Evolutionary conservation across 208 protist species (phyloP).

Genomic region (Leishmania amazonensis): DNA sequence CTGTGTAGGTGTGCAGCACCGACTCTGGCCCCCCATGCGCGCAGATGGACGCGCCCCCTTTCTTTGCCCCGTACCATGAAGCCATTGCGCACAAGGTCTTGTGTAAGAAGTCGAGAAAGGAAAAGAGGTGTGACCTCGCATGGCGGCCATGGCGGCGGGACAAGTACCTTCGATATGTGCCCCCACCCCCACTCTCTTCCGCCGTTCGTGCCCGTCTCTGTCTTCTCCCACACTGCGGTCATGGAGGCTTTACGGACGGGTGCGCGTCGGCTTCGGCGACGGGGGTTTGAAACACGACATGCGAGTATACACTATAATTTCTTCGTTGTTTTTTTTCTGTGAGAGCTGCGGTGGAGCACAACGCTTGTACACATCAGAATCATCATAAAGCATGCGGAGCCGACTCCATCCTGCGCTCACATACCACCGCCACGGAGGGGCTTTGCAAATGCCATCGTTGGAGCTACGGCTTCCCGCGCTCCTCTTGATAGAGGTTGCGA

Average conservation of each 20-base stretch:
- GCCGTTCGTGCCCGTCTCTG: not conserved
- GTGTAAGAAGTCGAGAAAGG: constrained; percentile 2
- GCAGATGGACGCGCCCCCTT: not conserved
- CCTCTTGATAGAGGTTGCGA: constrained; percentile 67
- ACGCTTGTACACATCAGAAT: not conserved
- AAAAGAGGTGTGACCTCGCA: not conserved
- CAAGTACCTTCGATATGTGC: not conserved
- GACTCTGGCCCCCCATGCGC: not conserved
- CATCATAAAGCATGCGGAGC: not conserved
- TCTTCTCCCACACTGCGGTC: not conserved
- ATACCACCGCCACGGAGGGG: not conserved
- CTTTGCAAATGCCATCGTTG: not conserved
- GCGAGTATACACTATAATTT: not conserved
- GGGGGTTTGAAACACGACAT: not conserved
- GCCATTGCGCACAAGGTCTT: too few relatives aligned
- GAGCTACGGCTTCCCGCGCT: constrained; percentile 13
- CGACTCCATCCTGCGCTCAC: not conserved
- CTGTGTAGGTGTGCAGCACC: not conserved
- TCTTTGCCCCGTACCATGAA: not conserved
- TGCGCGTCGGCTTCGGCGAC: not conserved
- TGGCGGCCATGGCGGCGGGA: not conserved
- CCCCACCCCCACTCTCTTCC: not conserved
- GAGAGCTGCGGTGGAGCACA: not conserved
- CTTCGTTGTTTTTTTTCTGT: constrained; percentile 8
- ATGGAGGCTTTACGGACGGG: not conserved